Evolutionary conservation across 1,284 basidiomycete genomes (phyloP).

Genomic region (Retiboletus flavoniger): DNA sequence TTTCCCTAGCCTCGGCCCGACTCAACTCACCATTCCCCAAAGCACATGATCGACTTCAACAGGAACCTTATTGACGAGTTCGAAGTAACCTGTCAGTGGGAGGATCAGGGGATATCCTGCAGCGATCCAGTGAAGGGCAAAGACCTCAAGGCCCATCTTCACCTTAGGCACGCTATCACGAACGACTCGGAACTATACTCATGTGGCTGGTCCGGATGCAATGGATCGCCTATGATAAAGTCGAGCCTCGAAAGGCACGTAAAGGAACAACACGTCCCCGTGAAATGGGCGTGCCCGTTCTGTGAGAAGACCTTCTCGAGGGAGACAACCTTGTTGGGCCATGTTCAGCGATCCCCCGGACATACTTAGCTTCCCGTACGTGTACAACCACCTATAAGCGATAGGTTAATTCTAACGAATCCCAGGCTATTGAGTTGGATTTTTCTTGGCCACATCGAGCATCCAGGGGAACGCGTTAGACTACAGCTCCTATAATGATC

Average conservation of each 20-base stretch:
- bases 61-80: slow-evolving; percentile 1
- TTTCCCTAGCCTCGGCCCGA: background rate
- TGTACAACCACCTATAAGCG: background rate
- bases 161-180: slow-evolving; percentile 4
- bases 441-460: background rate
- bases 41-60: slow-evolving; percentile 12
- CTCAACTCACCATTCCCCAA: background rate
- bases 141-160: slow-evolving; percentile 11
- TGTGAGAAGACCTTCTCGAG: slow-evolving; percentile 11
- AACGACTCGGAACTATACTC: slow-evolving; percentile 1
- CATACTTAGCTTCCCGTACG: slow-evolving; percentile 6
- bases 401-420: background rate
- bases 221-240: background rate
- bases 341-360: background rate
- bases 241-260: slow-evolving; percentile 15
- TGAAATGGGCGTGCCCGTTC: slow-evolving; percentile 10
- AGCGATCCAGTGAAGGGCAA: background rate
- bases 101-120: background rate
- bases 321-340: background rate
- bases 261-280: slow-evolving; percentile 12
- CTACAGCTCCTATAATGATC: background rate
- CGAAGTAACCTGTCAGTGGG: slow-evolving; percentile 11
- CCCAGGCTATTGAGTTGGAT: background rate
- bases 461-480: background rate
- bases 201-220: slow-evolving; percentile 15